These are phyloP conservation scores for Sugiyamaella grinbergsii DNA, from an alignment of 1,139 yeast species.

Conservation along the genomic window DNA sequence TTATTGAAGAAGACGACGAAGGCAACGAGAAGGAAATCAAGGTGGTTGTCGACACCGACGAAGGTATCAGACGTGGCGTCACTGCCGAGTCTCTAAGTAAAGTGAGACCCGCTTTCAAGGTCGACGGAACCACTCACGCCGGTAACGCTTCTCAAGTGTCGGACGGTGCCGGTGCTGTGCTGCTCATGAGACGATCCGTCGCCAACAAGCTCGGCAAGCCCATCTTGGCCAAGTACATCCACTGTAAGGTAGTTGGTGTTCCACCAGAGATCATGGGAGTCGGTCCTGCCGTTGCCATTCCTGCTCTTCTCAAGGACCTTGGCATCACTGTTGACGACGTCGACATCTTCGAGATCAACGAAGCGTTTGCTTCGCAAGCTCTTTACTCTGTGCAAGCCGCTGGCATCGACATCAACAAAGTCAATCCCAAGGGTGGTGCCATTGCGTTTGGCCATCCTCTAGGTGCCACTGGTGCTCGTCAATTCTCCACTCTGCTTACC, in stretches of 20 bases:
- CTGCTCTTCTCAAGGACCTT: constrained; percentile 67
- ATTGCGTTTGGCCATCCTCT: constrained; percentile 95
- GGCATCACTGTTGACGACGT: constrained; percentile 68
- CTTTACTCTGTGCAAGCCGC: constrained; percentile 68
- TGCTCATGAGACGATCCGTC: constrained; percentile 82
- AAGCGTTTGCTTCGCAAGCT: constrained; percentile 96
- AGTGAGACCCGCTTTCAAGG: constrained; percentile 84
- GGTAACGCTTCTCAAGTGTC: constrained; percentile 96
- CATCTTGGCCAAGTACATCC: constrained; percentile 73
- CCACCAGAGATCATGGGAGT: constrained; percentile 98
- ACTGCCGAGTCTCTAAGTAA: constrained; percentile 74
- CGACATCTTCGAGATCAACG: constrained; percentile 82
- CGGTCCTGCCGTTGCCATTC: constrained; percentile 94
- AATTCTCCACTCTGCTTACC: constrained; percentile 81
- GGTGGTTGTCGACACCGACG: constrained; percentile 68
- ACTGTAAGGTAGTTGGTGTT: constrained; percentile 79
- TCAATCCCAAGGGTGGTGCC: constrained; percentile 94
- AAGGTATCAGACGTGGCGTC: constrained; percentile 88
- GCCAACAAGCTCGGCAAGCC: constrained; percentile 74
- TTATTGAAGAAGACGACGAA: constrained; percentile 46
- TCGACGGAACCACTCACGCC: constrained; percentile 84
- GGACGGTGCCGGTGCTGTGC: constrained; percentile 92
- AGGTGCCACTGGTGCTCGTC: constrained; percentile 96
- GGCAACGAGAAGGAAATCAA: constrained; percentile 40
- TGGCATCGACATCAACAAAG: constrained; percentile 68